Conservation (phyloP, 306 rosid genomes). For the Corylus americana region DNA sequence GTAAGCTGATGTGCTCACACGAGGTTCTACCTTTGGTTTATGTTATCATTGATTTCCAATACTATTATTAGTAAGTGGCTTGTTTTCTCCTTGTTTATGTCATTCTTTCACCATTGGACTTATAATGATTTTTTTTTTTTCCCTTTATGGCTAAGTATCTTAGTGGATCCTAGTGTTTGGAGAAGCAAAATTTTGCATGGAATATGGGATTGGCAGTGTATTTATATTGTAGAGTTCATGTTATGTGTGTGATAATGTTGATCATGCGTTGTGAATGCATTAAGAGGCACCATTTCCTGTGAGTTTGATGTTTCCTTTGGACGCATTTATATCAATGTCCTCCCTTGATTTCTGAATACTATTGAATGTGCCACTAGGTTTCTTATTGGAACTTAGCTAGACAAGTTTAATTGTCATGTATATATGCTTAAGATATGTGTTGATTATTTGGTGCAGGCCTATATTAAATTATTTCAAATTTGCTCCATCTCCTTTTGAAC, state of each 20-base stretch:
- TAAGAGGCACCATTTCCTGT: neutral
- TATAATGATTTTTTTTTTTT: neutral
- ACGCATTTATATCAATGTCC: neutral
- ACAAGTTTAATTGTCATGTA: conserved; percentile 5
- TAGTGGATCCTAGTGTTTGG: neutral
- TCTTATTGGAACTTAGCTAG: conserved; percentile 4
- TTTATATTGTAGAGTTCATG: neutral
- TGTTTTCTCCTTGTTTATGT: conserved; percentile 4
- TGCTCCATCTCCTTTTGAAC: conserved; percentile 85
- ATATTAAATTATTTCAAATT: conserved; percentile 64
- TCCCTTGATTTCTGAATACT: neutral
- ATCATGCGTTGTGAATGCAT: neutral
- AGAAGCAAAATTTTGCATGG: neutral
- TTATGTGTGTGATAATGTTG: neutral
- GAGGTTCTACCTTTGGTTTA: neutral
- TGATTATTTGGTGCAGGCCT: conserved; percentile 52
- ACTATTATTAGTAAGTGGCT: neutral
- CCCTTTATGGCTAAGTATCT: neutral
- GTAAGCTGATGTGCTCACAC: conserved; percentile 39
- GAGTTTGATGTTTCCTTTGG: neutral
- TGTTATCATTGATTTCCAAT: neutral
- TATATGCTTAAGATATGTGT: conserved; percentile 14
- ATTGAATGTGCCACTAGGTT: neutral
- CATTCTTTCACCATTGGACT: neutral
- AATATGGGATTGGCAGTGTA: neutral